Percentiles rank a stretch among this genome's conserved stretches.
phyloP scores from a whole-genome alignment of 1,284 basidiomycete genomes.

The Rhodotorula glutinis region DNA sequence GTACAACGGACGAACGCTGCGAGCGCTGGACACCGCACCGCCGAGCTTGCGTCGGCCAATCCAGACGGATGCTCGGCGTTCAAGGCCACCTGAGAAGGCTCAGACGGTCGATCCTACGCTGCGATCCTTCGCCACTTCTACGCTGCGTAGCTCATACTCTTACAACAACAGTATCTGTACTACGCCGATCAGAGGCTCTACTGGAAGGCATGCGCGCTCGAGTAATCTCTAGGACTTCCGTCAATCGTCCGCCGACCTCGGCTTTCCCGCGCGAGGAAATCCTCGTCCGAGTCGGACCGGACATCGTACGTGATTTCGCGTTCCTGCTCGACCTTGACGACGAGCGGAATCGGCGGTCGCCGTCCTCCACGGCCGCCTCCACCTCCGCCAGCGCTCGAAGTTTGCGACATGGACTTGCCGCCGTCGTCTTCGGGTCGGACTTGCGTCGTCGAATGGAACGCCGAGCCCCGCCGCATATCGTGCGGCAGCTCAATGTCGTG shows the following conservation, averaged over 20 bases:
- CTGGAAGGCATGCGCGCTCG: not conserved
- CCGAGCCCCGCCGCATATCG: not conserved
- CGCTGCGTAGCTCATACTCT: too few relatives aligned
- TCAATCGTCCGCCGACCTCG: not conserved
- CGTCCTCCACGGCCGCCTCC: not conserved
- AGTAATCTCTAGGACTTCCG: not conserved
- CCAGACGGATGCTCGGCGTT: too few relatives aligned
- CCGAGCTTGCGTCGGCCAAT: too few relatives aligned
- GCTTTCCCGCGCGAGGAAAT: not conserved
- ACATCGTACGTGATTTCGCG: slow-evolving; percentile 4
- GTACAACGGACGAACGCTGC: too few relatives aligned
- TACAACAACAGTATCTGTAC: too few relatives aligned
- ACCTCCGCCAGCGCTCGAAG: not conserved
- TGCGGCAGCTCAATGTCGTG: not conserved
- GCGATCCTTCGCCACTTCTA: too few relatives aligned
- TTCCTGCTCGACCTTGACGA: not conserved
- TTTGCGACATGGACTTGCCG: not conserved
- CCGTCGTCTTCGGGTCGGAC: not conserved
- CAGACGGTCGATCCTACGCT: too few relatives aligned
- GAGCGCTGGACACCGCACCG: too few relatives aligned
- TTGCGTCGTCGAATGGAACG: not conserved
- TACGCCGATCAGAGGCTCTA: too few relatives aligned
- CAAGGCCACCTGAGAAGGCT: not conserved
- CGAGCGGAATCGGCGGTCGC: not conserved
- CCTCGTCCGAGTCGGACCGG: not conserved